These are phyloP conservation scores for Fusarium compactum DNA, from an alignment of 2,329 filamentous ascomycete species.

Conservation along the genomic window DNA sequence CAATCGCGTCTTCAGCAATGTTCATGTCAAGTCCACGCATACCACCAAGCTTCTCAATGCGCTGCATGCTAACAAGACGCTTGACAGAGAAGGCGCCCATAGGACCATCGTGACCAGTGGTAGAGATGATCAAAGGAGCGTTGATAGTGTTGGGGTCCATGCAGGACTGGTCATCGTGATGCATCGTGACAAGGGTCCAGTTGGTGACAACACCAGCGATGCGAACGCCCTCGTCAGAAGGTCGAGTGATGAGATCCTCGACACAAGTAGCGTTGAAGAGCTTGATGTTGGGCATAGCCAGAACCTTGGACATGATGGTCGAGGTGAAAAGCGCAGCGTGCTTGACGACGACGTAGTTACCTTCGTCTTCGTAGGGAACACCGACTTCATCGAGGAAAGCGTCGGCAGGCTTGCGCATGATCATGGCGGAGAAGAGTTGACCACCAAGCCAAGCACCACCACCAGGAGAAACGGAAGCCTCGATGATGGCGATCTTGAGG, in stretches of 20 bases:
- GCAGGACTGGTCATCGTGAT: conserved; percentile 91
- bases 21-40: conserved; percentile 97
- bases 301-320: conserved; percentile 84
- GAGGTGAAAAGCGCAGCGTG: conserved; percentile 93
- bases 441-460: conserved; percentile 94
- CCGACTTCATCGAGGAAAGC: conserved; percentile 84
- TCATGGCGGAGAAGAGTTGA: conserved; percentile 94
- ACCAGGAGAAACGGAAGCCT: conserved; percentile 87
- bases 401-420: conserved; percentile 93
- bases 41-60: conserved; percentile 84
- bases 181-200: conserved; percentile 91
- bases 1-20: conserved; percentile 89
- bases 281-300: conserved; percentile 91
- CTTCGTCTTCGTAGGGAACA: conserved; percentile 89
- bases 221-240: conserved; percentile 67
- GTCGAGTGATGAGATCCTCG: conserved; percentile 91
- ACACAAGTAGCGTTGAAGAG: conserved; percentile 95
- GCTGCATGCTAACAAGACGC: conserved; percentile 88
- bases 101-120: conserved; percentile 90
- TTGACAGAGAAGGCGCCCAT: conserved; percentile 94
- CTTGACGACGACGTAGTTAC: conserved; percentile 91
- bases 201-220: conserved; percentile 94
- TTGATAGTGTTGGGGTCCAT: conserved; percentile 99
- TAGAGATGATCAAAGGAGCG: conserved; percentile 87
- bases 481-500: conserved; percentile 90